Evolutionary conservation across 2,329 filamentous ascomycete species (phyloP).

Genomic region (Venturia oleaginea): DNA sequence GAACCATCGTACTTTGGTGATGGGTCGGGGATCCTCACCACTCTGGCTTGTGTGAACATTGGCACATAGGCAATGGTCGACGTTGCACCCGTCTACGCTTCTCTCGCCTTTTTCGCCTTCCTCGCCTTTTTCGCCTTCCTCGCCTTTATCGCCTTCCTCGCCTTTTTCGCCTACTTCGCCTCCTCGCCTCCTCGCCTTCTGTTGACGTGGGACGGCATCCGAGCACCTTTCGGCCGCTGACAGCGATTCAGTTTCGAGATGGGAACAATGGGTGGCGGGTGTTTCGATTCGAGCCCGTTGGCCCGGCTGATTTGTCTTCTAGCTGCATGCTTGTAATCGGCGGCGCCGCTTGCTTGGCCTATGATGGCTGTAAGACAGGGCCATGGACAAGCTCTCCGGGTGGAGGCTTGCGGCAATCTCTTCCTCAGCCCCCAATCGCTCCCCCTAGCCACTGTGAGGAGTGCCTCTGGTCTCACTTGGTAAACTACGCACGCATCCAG

Average conservation of each 20-base stretch:
- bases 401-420: conserved; percentile 2
- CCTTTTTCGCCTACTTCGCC: no score
- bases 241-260: conserved; percentile 1
- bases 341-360: background rate
- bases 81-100: background rate
- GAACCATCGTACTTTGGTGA: background rate
- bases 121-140: no score
- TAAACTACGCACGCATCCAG: conserved; percentile 1
- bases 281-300: conserved; percentile 5
- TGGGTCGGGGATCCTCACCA: background rate
- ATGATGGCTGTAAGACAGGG: background rate
- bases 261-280: conserved; percentile 3
- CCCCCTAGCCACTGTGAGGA: background rate
- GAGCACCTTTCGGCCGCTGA: background rate
- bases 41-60: background rate
- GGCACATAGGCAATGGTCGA: background rate
- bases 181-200: background rate
- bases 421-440: conserved; percentile 5
- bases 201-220: background rate
- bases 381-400: background rate
- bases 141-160: no score
- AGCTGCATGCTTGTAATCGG: conserved; percentile 2
- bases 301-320: background rate
- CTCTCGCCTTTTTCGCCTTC: no score
- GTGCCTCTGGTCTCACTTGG: background rate